Percentiles rank a stretch among this genome's conserved stretches.
phyloP scores from a whole-genome alignment of 805 yeast species.

The Saccharomycopsis olivae region DNA sequence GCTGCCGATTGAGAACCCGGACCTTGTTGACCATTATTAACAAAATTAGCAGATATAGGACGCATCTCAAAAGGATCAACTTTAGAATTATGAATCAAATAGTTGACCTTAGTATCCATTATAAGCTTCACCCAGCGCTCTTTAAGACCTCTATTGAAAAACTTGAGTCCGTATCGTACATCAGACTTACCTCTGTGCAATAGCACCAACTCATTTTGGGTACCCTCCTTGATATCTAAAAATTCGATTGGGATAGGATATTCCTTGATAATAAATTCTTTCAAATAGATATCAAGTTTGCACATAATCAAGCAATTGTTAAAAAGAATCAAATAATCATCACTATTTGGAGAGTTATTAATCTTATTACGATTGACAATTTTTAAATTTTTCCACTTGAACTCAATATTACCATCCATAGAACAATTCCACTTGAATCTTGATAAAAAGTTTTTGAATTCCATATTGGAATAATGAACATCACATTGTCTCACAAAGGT shows the following conservation, averaged over 20 bases:
- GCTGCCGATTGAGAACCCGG: background rate
- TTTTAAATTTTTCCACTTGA: conserved; percentile 15
- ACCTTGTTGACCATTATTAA: background rate
- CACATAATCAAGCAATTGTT: conserved; percentile 17
- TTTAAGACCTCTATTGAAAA: conserved; percentile 10
- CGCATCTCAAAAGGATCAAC: conserved; percentile 14
- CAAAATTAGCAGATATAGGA: conserved; percentile 11
- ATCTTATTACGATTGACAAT: conserved; percentile 16
- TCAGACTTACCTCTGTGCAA: conserved; percentile 11
- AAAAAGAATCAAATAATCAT: conserved; percentile 16
- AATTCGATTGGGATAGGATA: conserved; percentile 18
- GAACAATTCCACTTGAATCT: conserved; percentile 15
- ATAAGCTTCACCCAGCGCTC: conserved; percentile 15
- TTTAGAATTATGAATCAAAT: conserved; percentile 6
- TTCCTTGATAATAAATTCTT: conserved; percentile 16
- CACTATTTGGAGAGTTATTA: conserved; percentile 10
- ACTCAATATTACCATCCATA: conserved; percentile 14
- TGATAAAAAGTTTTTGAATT: conserved; percentile 14
- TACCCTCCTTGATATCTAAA: conserved; percentile 7
- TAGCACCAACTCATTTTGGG: conserved; percentile 8
- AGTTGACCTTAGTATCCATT: conserved; percentile 12
- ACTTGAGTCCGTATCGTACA: conserved; percentile 9
- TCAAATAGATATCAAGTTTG: conserved; percentile 16
- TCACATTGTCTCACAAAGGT: conserved; percentile 16
- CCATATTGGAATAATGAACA: conserved; percentile 13